A percentile compares a stretch with the other conserved stretches of the same genome.
phyloP scores from a whole-genome alignment of 2,329 filamentous ascomycete genomes.

The Monosporascus sp. region DNA sequence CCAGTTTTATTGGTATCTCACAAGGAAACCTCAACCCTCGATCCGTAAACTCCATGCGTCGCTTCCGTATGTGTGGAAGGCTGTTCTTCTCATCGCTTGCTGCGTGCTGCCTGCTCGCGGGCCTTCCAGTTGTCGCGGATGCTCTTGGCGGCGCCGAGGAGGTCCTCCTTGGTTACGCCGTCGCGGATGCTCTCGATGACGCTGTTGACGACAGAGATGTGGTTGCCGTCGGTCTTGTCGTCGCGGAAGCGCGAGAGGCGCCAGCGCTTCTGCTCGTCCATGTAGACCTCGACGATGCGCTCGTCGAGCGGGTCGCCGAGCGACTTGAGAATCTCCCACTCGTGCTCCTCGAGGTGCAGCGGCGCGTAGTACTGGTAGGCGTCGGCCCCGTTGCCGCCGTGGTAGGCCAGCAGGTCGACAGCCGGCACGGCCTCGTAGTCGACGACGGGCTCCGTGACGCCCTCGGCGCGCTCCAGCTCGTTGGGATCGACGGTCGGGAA shows the following conservation, averaged over 20 bases:
- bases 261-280: conserved; percentile 73
- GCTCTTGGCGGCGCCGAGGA: conserved; percentile 61
- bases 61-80: too few species aligned
- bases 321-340: conserved; percentile 79
- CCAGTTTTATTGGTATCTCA: neutral
- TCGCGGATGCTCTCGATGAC: conserved; percentile 89
- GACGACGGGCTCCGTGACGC: conserved; percentile 54
- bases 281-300: conserved; percentile 83
- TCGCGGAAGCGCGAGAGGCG: conserved; percentile 85
- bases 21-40: neutral
- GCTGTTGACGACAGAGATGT: conserved; percentile 75
- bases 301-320: conserved; percentile 74
- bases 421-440: conserved; percentile 78
- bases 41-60: too few species aligned
- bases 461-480: conserved; percentile 61
- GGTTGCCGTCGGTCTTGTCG: conserved; percentile 88
- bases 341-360: conserved; percentile 64
- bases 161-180: conserved; percentile 74
- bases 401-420: conserved; percentile 67
- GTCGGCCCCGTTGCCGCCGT: conserved; percentile 48
- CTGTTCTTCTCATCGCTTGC: conserved; percentile 4
- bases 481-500: conserved; percentile 71
- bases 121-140: conserved; percentile 81
- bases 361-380: conserved; percentile 61
- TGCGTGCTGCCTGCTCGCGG: conserved; percentile 32